Base-by-base conservation (phyloP, 495 filamentous ascomycete genomes). In the Penicillium pancosmium region DNA sequence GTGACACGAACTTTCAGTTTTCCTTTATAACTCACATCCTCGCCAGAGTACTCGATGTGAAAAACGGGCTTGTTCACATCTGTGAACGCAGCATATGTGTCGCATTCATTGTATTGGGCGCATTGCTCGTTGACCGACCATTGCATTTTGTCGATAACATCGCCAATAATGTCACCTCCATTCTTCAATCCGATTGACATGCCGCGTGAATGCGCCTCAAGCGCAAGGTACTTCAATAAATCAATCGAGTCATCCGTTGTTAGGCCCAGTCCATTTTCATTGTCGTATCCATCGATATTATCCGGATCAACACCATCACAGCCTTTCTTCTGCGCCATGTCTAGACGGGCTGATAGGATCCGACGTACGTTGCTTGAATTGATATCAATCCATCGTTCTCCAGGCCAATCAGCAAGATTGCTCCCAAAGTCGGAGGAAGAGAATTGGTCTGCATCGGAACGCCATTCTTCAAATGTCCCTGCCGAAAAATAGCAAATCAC, bases 81-180 rank as follows among this genome's bases (percentile, higher is more conserved):
- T 21, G 84, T 76, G 61, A 90, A 90, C 18, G 82, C 68, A 2
- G 71, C 66, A 62, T 84, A 89, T 3, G 67, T 75, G 19, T 74
- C 73, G 60, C 87, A 90, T 61, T 87, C 84, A 7, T 76, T 57
- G 46, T 82, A 82, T 64, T 84, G 65, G 3, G 81, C 83, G 67
- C 88, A 91, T 68, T 91, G 84, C 75, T 91, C 88, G 68, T 91
- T 89, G 49, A 91, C 86, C 12, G 76, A 78, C 77, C 88, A 91
- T 59, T 90, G 79, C 64, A 87, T 82, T 1, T 81, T 71, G 7
- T 68, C 63, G 5, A 90, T 67, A 0, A 89, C 84, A 0, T 72
- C 57, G 18, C 74, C 63, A 44, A 91, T 81, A 52, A 91, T 85
- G 16, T 73, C 78, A 1, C 75, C 82, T 1, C 80, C 82, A 60